phyloP scores from a whole-genome alignment of 108 stramenopile genomes.

The Parietichytrium sp. region DNA sequence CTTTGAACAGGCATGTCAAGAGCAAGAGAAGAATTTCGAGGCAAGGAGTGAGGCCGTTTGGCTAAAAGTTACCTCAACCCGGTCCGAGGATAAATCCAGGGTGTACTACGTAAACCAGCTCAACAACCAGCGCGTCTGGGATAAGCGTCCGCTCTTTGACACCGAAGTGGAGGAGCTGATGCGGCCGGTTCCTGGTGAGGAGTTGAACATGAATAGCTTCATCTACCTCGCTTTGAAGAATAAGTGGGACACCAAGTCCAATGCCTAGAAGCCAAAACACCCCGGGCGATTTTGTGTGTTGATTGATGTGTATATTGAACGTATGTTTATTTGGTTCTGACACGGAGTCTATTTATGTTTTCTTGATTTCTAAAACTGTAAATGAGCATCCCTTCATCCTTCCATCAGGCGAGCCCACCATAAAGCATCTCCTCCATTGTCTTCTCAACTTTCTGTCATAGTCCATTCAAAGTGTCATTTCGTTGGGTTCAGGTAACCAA shows the following conservation, averaged over 20 bases:
- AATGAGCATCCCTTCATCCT: too few relatives aligned
- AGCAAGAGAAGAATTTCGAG: neutral
- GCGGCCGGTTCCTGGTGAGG: neutral
- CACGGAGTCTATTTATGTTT: too few relatives aligned
- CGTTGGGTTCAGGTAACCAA: too few relatives aligned
- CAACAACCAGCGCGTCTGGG: constrained; percentile 12
- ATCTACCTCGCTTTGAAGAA: neutral
- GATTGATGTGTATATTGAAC: too few relatives aligned
- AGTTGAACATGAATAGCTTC: neutral
- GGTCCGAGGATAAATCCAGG: neutral
- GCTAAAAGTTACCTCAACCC: neutral
- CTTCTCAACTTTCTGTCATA: too few relatives aligned
- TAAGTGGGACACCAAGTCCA: constrained; percentile 1
- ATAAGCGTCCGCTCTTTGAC: constrained; percentile 9
- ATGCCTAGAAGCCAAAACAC: too few relatives aligned
- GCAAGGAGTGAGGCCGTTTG: constrained; percentile 5
- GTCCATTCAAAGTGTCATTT: too few relatives aligned
- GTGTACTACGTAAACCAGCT: neutral
- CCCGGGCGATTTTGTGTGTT: too few relatives aligned
- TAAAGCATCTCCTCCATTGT: too few relatives aligned
- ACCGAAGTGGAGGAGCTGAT: constrained; percentile 20
- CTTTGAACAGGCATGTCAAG: neutral
- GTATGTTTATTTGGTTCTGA: too few relatives aligned
- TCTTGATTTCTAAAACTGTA: too few relatives aligned
- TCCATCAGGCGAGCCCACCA: too few relatives aligned